Percentiles rank a stretch among this genome's conserved stretches.
Conservation (phyloP, 768 basidiomycete species). For the Mycena pura region DNA sequence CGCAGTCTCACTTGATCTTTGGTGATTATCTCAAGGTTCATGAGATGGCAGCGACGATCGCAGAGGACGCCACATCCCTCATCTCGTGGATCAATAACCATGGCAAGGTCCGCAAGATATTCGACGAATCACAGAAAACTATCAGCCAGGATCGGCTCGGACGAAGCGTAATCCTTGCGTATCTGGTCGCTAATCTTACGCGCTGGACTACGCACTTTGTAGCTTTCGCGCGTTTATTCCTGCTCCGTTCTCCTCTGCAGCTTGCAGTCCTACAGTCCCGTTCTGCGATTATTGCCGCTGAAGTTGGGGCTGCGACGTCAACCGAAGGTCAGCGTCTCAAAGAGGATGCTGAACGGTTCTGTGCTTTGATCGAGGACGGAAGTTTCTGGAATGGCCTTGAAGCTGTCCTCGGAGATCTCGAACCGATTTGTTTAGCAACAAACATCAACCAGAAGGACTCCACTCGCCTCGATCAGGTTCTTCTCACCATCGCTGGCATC, state of each 20-base stretch:
- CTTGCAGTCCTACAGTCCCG: slow-evolving; percentile 1
- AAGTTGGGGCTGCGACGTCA: slow-evolving; percentile 11
- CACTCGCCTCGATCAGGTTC: slow-evolving; percentile 13
- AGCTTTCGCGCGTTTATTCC: slow-evolving; percentile 13
- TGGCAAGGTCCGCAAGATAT: slow-evolving; percentile 17
- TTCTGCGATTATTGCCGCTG: slow-evolving; percentile 3
- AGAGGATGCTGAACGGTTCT: not conserved
- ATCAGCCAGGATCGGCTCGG: slow-evolving; percentile 7
- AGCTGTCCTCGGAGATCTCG: slow-evolving; percentile 9
- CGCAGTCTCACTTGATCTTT: slow-evolving; percentile 14
- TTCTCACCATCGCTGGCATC: slow-evolving; percentile 13
- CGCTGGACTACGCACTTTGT: slow-evolving; percentile 26
- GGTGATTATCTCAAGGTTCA: slow-evolving; percentile 19
- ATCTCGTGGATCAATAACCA: slow-evolving; percentile 20
- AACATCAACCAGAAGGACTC: slow-evolving; percentile 23
- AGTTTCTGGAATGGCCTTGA: slow-evolving; percentile 12
- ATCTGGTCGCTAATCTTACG: slow-evolving; percentile 23
- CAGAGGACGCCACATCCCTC: slow-evolving; percentile 3
- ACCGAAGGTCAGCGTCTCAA: not conserved
- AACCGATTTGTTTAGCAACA: slow-evolving; percentile 19
- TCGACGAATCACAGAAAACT: slow-evolving; percentile 6
- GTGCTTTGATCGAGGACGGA: not conserved
- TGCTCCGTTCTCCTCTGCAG: not conserved
- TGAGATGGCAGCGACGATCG: not conserved
- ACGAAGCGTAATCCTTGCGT: slow-evolving; percentile 1